Conservation (phyloP, 345 rosid genomes). For the Citropsis articulata region DNA sequence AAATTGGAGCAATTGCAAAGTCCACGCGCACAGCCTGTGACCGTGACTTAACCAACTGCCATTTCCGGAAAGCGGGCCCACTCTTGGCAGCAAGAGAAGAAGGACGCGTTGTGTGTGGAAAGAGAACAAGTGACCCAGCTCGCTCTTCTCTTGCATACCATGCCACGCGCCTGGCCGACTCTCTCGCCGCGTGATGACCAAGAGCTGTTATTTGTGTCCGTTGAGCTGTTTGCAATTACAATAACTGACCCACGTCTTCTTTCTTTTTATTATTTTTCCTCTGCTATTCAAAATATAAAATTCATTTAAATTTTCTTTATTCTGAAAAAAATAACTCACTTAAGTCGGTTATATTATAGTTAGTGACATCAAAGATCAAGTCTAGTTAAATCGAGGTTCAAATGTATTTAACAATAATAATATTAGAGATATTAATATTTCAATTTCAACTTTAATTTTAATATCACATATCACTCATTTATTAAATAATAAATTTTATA, state of each 20-base stretch:
- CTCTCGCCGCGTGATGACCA: neutral
- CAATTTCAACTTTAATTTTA: too few species aligned
- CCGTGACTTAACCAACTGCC: neutral
- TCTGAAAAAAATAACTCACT: too few species aligned
- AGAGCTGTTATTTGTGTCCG: neutral
- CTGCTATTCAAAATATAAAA: too few species aligned
- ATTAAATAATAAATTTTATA: too few species aligned
- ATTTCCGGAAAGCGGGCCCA: neutral
- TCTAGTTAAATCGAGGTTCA: too few species aligned
- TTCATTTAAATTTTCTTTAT: too few species aligned
- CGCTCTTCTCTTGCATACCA: neutral
- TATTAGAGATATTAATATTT: too few species aligned
- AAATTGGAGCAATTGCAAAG: neutral
- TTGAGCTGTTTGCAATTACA: neutral
- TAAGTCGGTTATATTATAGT: too few species aligned
- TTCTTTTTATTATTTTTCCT: too few species aligned
- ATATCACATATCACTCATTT: too few species aligned
- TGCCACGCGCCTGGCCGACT: neutral
- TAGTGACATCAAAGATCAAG: too few species aligned
- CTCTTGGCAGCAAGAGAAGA: neutral
- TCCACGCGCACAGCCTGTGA: slow-evolving; percentile 25
- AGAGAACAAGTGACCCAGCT: slow-evolving; percentile 10
- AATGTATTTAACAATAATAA: too few species aligned
- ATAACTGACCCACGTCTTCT: neutral
- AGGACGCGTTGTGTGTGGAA: slow-evolving; percentile 8